These are phyloP conservation scores for Yamadazyma nakazawae DNA, from an alignment of 805 yeast genomes.

Conservation along the genomic window DNA sequence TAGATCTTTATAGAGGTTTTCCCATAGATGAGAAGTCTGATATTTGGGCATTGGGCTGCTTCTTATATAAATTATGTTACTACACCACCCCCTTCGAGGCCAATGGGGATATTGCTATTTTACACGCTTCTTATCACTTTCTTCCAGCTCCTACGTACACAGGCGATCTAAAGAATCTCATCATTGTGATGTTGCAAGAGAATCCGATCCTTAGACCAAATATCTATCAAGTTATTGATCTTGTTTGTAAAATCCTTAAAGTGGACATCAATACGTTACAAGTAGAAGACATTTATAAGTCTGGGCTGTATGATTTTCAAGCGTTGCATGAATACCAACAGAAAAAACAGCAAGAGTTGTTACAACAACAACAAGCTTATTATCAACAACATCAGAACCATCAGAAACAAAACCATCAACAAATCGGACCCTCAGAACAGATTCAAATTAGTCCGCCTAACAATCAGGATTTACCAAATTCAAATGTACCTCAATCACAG, in stretches of 20 bases:
- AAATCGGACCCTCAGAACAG: neutral
- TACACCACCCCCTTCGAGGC: conserved; percentile 95
- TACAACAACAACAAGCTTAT: conserved; percentile 37
- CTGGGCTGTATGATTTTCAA: conserved; percentile 56
- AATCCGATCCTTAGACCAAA: conserved; percentile 84
- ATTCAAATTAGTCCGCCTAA: neutral
- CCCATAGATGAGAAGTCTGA: conserved; percentile 92
- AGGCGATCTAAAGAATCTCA: conserved; percentile 67
- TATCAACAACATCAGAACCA: conserved; percentile 37
- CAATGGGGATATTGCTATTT: conserved; percentile 79
- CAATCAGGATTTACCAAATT: neutral
- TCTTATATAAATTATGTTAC: conserved; percentile 84
- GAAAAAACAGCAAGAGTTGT: conserved; percentile 29
- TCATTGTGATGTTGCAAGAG: conserved; percentile 76
- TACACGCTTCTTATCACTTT: conserved; percentile 79
- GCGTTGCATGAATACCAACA: conserved; percentile 52
- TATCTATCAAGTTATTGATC: conserved; percentile 74
- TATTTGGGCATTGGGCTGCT: conserved; percentile 95
- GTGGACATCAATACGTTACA: conserved; percentile 27
- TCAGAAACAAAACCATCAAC: neutral
- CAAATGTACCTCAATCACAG: too few relatives aligned
- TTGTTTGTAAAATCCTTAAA: conserved; percentile 51
- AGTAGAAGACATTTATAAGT: conserved; percentile 44
- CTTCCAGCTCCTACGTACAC: conserved; percentile 70
- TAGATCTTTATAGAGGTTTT: conserved; percentile 75